These are phyloP conservation scores for Intubia oerlemansii DNA, from an alignment of 2,329 filamentous ascomycete species.

Conservation along the genomic window DNA sequence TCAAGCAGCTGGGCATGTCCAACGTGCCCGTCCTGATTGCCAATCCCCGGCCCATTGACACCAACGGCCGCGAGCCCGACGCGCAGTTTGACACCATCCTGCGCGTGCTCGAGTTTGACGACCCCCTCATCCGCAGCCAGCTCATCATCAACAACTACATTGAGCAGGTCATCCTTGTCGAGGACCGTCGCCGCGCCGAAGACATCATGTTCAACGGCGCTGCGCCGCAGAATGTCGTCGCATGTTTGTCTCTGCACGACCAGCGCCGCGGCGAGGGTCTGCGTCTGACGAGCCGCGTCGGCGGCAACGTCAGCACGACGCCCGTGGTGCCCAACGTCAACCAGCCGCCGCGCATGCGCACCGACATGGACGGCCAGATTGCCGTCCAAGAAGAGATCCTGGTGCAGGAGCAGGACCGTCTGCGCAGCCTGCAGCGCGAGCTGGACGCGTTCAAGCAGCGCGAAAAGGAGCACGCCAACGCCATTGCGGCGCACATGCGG, in stretches of 20 bases:
- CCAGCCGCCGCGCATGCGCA: constrained; percentile 52
- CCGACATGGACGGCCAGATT: constrained; percentile 50
- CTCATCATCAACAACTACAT: constrained; percentile 66
- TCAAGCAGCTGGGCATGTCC: constrained; percentile 31
- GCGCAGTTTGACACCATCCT: constrained; percentile 54
- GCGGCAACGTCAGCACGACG: constrained; percentile 14
- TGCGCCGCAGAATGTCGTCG: constrained; percentile 46
- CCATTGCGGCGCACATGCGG: constrained; percentile 26
- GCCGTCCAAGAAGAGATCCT: constrained; percentile 25
- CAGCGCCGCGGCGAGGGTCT: constrained; percentile 35
- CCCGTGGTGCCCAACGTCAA: constrained; percentile 23
- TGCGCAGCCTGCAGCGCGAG: constrained; percentile 27
- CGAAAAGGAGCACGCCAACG: constrained; percentile 25
- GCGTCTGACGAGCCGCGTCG: constrained; percentile 26
- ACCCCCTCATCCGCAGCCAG: constrained; percentile 55
- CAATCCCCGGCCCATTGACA: constrained; percentile 31
- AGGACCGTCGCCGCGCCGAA: constrained; percentile 43
- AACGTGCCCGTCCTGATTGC: constrained; percentile 42
- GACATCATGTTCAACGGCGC: constrained; percentile 42
- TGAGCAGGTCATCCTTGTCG: constrained; percentile 67
- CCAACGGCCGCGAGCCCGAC: constrained; percentile 52
- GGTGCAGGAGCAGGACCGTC: constrained; percentile 31
- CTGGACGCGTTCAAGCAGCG: constrained; percentile 24
- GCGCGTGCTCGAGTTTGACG: constrained; percentile 61
- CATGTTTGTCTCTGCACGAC: constrained; percentile 50